Evolutionary conservation across 169 alveolate species (phyloP), one percentile per base, ranked within the genome.

Genomic region (Theileria sp.): DNA sequence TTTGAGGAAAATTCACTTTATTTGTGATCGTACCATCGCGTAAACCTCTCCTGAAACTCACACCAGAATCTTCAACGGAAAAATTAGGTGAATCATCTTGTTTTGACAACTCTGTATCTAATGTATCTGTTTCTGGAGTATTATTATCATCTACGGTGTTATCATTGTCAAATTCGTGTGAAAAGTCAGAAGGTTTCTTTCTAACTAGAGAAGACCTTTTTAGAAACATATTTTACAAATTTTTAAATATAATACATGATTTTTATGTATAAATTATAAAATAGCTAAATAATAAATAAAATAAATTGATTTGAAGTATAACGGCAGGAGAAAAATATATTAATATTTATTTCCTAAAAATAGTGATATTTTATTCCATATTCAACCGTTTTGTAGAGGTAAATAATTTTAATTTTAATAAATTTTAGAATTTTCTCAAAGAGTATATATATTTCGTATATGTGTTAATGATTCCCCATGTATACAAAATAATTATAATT

Each of bases 21-120:
- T 34, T n/a, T 9, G 71, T 21, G 0, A 26, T 62, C 7, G 69
- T 21, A n/a, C 87, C 87, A n/a, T 62, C 80, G 10, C 76, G 67
- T 30, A 80, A 54, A 0, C 87, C 87, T 10, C 87, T 50, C 3
- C 87, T 34, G 72, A 80, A 80, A 19, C 80, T 69, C 60, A 26
- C 19, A 19, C 32, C n/a, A 0, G 60, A 25, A 25, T 58, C 67
- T 58, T 19, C 8, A 58, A 58, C 26, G 0, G 67, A 58, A 25
- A 58, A 58, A 19, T 25, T 25, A 58, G 26, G 0, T 21, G 67
- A 58, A 21, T 58, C 67, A 19, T 66, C 44, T 15, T 10, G 38
- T 19, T 38, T 66, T 38, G 8, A 38, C 26, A 36, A 66, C 21
- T 19, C 26, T 0, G 30, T 66, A 17, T 19, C 62, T 8, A 21